phyloP scores from a whole-genome alignment of 345 rosid species.

The Populus alba region DNA sequence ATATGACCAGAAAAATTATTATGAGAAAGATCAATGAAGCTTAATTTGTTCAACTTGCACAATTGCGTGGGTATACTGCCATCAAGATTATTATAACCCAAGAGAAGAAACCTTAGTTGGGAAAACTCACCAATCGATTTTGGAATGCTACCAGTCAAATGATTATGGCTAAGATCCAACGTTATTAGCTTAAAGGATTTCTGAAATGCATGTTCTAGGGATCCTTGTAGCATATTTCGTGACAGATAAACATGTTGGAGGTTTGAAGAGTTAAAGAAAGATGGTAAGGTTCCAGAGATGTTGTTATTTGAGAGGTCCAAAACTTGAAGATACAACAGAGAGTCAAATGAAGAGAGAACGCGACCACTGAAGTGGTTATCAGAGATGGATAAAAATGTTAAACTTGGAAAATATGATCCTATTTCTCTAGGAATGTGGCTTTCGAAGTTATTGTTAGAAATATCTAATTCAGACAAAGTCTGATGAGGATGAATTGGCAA shows the following conservation, averaged over 20 bases:
- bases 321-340: not conserved
- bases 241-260: conserved; percentile 1
- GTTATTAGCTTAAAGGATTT: not conserved
- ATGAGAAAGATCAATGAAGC: conserved; percentile 20
- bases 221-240: not conserved
- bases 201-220: not conserved
- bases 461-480: not conserved
- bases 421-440: conserved; percentile 14
- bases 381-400: not conserved
- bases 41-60: conserved; percentile 4
- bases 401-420: conserved; percentile 2
- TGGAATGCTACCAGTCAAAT: conserved; percentile 17
- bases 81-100: conserved; percentile 16
- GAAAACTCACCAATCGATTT: conserved; percentile 2
- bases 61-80: conserved; percentile 16
- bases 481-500: not conserved
- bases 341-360: conserved; percentile 20
- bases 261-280: not conserved
- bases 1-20: conserved; percentile 17
- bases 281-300: conserved; percentile 1
- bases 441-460: not conserved
- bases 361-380: conserved; percentile 8
- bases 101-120: conserved; percentile 11
- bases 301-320: conserved; percentile 5
- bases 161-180: conserved; percentile 23